These are phyloP conservation scores for Coniochaeta sp. DNA, from an alignment of 2,329 filamentous ascomycete species.

Conservation along the genomic window DNA sequence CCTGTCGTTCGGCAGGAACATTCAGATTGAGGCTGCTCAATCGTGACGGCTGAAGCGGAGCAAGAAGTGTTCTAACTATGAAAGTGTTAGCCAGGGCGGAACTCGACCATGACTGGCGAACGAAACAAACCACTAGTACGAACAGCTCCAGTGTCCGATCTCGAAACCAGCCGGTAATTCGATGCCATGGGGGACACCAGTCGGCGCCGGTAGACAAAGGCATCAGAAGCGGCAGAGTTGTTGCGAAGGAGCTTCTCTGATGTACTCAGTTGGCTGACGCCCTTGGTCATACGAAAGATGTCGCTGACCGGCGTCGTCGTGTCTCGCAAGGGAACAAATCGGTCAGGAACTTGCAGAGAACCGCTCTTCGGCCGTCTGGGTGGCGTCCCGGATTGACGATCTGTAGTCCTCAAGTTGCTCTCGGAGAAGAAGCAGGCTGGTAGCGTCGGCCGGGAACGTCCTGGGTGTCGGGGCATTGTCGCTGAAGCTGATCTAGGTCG, in stretches of 20 bases:
- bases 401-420: not conserved
- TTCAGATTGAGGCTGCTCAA: not conserved
- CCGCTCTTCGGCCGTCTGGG: not conserved
- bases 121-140: constrained; percentile 15
- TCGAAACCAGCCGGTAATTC: constrained; percentile 14
- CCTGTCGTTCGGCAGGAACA: constrained; percentile 19
- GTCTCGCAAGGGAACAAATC: constrained; percentile 41
- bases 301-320: constrained; percentile 26
- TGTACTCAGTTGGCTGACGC: constrained; percentile 29
- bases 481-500: not conserved
- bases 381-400: not conserved
- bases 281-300: constrained; percentile 37
- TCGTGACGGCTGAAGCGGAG: constrained; percentile 10
- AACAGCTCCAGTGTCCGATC: constrained; percentile 19
- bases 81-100: not conserved
- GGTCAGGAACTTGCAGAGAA: constrained; percentile 28
- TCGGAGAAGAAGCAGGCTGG: constrained; percentile 9
- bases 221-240: constrained; percentile 30
- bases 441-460: not conserved
- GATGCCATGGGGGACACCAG: constrained; percentile 17
- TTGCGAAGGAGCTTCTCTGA: constrained; percentile 37
- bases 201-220: constrained; percentile 29
- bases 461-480: not conserved
- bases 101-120: not conserved
- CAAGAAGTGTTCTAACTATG: constrained; percentile 17